Evolutionary conservation across 257 asterid species (phyloP).

Genomic region (Eucommia ulmoides): DNA sequence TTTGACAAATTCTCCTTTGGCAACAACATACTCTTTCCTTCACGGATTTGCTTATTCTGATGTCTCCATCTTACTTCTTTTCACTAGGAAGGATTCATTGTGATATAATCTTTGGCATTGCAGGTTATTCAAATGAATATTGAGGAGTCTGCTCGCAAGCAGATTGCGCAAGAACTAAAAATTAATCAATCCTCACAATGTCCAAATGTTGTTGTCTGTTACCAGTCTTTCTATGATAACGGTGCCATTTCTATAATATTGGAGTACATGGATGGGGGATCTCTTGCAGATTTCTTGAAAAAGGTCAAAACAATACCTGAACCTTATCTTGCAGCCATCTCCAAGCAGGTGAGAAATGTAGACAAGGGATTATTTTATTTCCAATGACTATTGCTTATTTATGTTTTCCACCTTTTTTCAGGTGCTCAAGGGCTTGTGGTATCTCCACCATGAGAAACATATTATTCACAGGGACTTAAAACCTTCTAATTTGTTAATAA

Average conservation of each 20-base stretch:
- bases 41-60: too few relatives aligned
- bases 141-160: constrained; percentile 67
- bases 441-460: constrained; percentile 97
- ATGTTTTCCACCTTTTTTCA: constrained; percentile 9
- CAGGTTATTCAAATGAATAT: constrained; percentile 99
- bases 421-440: constrained; percentile 98
- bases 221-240: constrained; percentile 91
- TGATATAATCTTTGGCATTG: neutral
- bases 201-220: constrained; percentile 73
- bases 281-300: constrained; percentile 83
- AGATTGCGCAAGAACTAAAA: constrained; percentile 91
- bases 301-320: constrained; percentile 77
- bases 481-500: constrained; percentile 87
- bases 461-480: constrained; percentile 91
- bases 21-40: too few relatives aligned
- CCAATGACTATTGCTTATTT: too few relatives aligned
- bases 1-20: too few relatives aligned
- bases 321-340: constrained; percentile 87
- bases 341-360: constrained; percentile 68
- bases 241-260: constrained; percentile 95
- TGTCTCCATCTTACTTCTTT: too few relatives aligned
- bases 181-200: constrained; percentile 94
- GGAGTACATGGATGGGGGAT: constrained; percentile 99
- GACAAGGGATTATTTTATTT: constrained; percentile 1
- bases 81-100: too few relatives aligned